Evolutionary conservation across 345 rosid species (phyloP).

Genomic region (Litchi chinensis): DNA sequence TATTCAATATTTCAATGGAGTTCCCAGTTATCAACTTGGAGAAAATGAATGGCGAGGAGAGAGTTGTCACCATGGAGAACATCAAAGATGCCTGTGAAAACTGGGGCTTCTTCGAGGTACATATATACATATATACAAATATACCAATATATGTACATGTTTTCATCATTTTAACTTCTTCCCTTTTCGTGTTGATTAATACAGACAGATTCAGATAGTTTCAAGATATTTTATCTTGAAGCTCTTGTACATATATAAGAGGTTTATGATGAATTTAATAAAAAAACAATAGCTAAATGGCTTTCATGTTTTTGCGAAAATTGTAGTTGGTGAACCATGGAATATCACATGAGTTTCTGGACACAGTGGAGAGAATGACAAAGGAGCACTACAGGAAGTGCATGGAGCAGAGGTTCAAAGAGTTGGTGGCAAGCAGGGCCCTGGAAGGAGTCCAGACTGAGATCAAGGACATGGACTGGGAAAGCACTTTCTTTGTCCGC

Average conservation of each 20-base stretch:
- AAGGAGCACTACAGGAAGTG: conserved; percentile 83
- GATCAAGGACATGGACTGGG: conserved; percentile 91
- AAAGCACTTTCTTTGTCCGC: conserved; percentile 70
- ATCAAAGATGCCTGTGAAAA: conserved; percentile 96
- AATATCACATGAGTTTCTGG: conserved; percentile 63
- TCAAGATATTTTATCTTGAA: too few species aligned
- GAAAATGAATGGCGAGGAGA: conserved; percentile 69
- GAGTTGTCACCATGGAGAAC: conserved; percentile 57
- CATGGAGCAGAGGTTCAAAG: conserved; percentile 86
- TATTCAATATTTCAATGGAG: conserved; percentile 43
- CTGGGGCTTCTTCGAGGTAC: conserved; percentile 99
- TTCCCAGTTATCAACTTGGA: conserved; percentile 73
- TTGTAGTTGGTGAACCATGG: conserved; percentile 78
- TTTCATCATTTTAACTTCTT: neutral
- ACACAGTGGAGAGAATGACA: conserved; percentile 71
- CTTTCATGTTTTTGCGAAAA: neutral
- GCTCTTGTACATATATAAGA: too few species aligned
- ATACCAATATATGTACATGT: too few species aligned
- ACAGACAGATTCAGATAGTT: neutral
- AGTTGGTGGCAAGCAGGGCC: conserved; percentile 61
- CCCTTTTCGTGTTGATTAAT: neutral
- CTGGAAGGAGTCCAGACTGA: conserved; percentile 61
- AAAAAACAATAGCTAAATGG: neutral
- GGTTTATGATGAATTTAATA: neutral
- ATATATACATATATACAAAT: neutral